A percentile compares a stretch with the other conserved stretches of the same genome.
These are phyloP conservation scores for Wallacemonas rigidus DNA, from an alignment of 208 protist genomes.

Conservation along the genomic window DNA sequence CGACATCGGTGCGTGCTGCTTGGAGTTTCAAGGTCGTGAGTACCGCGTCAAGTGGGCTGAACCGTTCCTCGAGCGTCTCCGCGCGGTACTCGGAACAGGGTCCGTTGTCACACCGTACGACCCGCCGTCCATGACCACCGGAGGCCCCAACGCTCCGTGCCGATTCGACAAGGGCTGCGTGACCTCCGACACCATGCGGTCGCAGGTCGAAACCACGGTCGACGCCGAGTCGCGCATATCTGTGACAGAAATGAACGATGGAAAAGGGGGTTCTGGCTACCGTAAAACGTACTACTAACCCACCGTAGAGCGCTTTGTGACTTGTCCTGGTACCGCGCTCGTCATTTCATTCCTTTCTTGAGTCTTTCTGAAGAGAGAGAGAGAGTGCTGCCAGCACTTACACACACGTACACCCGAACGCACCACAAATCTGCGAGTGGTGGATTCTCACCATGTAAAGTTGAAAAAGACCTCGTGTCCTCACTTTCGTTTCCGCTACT, in stretches of 20 bases:
- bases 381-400: too few species aligned
- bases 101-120: slow-evolving; percentile 58
- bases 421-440: too few species aligned
- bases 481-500: too few species aligned
- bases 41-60: slow-evolving; percentile 82
- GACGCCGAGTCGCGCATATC: slow-evolving; percentile 60
- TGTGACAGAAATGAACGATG: slow-evolving; percentile 70
- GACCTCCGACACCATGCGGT: slow-evolving; percentile 36
- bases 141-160: slow-evolving; percentile 49
- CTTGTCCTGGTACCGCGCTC: neutral
- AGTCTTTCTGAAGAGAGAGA: too few species aligned
- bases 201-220: slow-evolving; percentile 40
- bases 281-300: slow-evolving; percentile 58
- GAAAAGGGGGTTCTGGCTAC: slow-evolving; percentile 59
- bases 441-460: too few species aligned
- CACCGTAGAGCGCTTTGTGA: neutral
- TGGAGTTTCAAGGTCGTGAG: slow-evolving; percentile 70
- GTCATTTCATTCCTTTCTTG: too few species aligned
- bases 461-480: too few species aligned
- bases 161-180: slow-evolving; percentile 58
- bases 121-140: slow-evolving; percentile 64
- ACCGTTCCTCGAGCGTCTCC: slow-evolving; percentile 50
- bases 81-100: slow-evolving; percentile 31
- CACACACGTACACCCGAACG: too few species aligned
- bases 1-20: slow-evolving; percentile 64